phyloP scores from a whole-genome alignment of 2,329 filamentous ascomycete species.

The Stagonosporopsis vannaccii region DNA sequence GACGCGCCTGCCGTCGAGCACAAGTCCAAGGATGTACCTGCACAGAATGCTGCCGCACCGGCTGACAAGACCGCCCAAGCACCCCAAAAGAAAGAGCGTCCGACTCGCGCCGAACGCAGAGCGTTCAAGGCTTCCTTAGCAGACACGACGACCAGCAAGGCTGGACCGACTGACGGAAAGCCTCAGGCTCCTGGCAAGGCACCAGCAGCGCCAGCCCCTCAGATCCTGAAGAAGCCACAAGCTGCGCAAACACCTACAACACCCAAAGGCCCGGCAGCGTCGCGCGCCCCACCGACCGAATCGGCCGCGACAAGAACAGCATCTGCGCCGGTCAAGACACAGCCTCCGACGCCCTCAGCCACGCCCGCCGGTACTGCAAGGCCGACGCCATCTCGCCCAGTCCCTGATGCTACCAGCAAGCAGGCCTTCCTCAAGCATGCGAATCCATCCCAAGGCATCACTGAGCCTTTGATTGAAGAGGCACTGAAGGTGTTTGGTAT shows the following conservation, averaged over 20 bases:
- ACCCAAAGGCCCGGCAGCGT: conserved; percentile 42
- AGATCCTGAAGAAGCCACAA: conserved; percentile 52
- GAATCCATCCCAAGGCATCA: conserved; percentile 90
- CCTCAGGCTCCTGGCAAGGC: conserved; percentile 33
- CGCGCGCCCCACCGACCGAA: conserved; percentile 39
- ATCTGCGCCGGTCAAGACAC: conserved; percentile 25
- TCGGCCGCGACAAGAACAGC: conserved; percentile 36
- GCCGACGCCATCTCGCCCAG: conserved; percentile 24
- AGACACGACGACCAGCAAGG: conserved; percentile 44
- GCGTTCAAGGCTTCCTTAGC: conserved; percentile 47
- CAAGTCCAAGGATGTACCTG: conserved; percentile 39
- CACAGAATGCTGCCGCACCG: conserved; percentile 21
- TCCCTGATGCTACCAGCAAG: conserved; percentile 50
- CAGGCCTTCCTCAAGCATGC: conserved; percentile 65
- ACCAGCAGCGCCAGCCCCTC: conserved; percentile 37
- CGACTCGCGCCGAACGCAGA: conserved; percentile 48
- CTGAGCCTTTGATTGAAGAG: conserved; percentile 77
- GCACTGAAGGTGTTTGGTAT: conserved; percentile 77
- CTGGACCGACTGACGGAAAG: conserved; percentile 31
- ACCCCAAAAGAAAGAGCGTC: conserved; percentile 49
- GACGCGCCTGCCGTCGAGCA: conserved; percentile 36
- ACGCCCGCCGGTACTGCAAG: conserved; percentile 18
- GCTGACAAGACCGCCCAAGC: conserved; percentile 39
- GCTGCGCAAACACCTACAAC: conserved; percentile 29
- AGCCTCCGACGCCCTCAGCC: conserved; percentile 24